phyloP scores from a whole-genome alignment of 495 filamentous ascomycete genomes.

The Recurvomyces mirabilis region DNA sequence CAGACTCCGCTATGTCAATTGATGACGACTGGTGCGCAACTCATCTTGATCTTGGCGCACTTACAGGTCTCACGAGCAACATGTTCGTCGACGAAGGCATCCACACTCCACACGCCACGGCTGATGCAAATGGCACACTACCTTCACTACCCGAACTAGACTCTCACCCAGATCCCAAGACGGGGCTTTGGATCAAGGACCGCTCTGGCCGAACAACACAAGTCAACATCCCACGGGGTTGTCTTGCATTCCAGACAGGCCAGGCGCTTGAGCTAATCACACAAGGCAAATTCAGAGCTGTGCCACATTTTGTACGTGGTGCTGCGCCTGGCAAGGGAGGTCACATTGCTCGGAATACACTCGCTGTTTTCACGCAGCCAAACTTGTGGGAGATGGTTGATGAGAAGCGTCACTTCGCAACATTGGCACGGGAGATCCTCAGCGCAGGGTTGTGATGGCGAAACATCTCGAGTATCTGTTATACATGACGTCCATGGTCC shows the following conservation, averaged over 20 bases:
- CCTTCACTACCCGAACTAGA: slow-evolving; percentile 55
- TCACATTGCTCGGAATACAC: slow-evolving; percentile 73
- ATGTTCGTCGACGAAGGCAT: slow-evolving; percentile 84
- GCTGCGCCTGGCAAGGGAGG: slow-evolving; percentile 34
- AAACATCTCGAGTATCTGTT: too few species aligned
- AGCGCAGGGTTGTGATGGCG: slow-evolving; percentile 17
- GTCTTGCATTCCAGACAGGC: slow-evolving; percentile 92
- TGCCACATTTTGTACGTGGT: slow-evolving; percentile 91
- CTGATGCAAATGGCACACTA: neutral
- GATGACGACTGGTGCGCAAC: slow-evolving; percentile 94
- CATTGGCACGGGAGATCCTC: slow-evolving; percentile 77
- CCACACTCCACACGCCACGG: slow-evolving; percentile 24
- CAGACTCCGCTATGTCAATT: slow-evolving; percentile 15
- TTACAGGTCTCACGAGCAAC: slow-evolving; percentile 85
- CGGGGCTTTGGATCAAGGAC: slow-evolving; percentile 86
- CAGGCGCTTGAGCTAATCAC: slow-evolving; percentile 87
- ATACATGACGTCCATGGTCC: too few species aligned
- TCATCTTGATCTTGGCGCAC: slow-evolving; percentile 84
- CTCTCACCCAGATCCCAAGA: slow-evolving; percentile 62
- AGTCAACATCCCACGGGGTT: slow-evolving; percentile 79
- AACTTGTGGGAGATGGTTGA: slow-evolving; percentile 83
- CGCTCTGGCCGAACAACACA: slow-evolving; percentile 67
- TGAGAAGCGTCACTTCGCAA: slow-evolving; percentile 63
- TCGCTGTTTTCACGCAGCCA: slow-evolving; percentile 96
- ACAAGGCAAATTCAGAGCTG: slow-evolving; percentile 74